Evolutionary conservation across 495 filamentous ascomycete genomes (phyloP), one percentile per base, ranked within the genome.

Genomic region (Hamigera avellanea): DNA sequence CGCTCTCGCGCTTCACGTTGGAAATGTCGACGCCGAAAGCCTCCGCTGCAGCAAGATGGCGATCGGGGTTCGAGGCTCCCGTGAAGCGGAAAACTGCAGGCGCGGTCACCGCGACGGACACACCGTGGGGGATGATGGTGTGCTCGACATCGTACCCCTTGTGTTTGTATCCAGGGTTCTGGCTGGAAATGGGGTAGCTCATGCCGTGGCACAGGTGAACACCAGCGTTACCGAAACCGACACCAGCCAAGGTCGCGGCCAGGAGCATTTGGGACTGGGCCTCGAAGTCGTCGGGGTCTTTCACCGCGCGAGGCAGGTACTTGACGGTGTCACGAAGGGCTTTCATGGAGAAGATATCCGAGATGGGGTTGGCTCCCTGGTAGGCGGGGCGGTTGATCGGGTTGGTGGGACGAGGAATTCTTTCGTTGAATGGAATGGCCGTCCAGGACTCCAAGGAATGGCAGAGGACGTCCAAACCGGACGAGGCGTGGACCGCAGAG

Each of bases 171-270:
- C 78, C 82, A 0, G 85, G 86, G 50, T 96, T 96, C 53, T 93
- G 86, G 26, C 85, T 80, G 16, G 84, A 88, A 46, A 96, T 91
- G 5, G 89, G 89, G 54, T 98, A 98, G 26, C 76, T 83, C 87
- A 96, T 94, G 38, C 88, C 91, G 52, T 98, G 91, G 61, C 91
- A 98, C 4, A 98, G 67, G 62, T 98, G 91, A 1, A 98, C 91
- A 26, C 91, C 91, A 1, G 91, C 91, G 53, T 98, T 98, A 17
- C 91, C 91, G 59, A 96, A 98, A 0, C 91, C 91, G 2, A 98
- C 86, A 10, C 91, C 91, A 0, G 91, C 91, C 0, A 98, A 64
- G 0, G 91, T 96, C 0, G 89, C 85, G 2, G 91, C 91, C 8
- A 96, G 78, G 8, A 96, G 69, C 91, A 98, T 98, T 62, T 96